Base-by-base conservation (phyloP, 208 protist species). In the Trypanosoma rangeli region DNA sequence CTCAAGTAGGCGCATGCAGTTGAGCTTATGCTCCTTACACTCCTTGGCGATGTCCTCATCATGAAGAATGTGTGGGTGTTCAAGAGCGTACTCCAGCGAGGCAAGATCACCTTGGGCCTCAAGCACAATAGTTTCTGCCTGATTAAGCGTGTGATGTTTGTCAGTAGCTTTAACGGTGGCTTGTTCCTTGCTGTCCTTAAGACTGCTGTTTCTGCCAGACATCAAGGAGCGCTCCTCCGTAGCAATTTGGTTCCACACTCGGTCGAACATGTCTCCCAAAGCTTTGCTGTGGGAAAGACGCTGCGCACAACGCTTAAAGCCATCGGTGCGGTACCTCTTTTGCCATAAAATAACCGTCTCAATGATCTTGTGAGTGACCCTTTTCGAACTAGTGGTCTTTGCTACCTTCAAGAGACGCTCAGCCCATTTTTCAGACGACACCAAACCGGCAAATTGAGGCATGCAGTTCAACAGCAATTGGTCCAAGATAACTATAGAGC, bases 361-460 rank as follows among this genome's bases (percentile, higher is more conserved):
- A 65, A 97, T 90, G 46, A 97, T 93, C 64, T 83, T 83, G 44
- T 86, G 79, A 9, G 79, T 79, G 60, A 94, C 87, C 53, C 82
- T 64, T n/a, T 63, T 18, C 0, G 55, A 26, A 3, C 59, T 53
- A 0, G 83, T 85, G 35, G 80, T 87, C 76, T 97, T 97, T 44
- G 86, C 79, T 22, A 92, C 78, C 70, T 91, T 92, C 73, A 94
- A 90, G 56, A 97, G 81, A 18, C 92, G 83, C 33, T 97, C 92
- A 12, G 83, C 85, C 89, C 92, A 97, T 74, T 94, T 94, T 56
- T 94, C 87, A 9, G 85, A 85, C 16, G 92, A 93, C 10, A 97
- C 67, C 70, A 87, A 70, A 54, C 89, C 79, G 52, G 79, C 80
- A 57, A 97, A 90, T 74, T 86, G 81, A 9, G 83, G 84, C 13